These are phyloP conservation scores for Wallacemonas sp. DNA, from an alignment of 208 protist genomes.

Conservation along the genomic window DNA sequence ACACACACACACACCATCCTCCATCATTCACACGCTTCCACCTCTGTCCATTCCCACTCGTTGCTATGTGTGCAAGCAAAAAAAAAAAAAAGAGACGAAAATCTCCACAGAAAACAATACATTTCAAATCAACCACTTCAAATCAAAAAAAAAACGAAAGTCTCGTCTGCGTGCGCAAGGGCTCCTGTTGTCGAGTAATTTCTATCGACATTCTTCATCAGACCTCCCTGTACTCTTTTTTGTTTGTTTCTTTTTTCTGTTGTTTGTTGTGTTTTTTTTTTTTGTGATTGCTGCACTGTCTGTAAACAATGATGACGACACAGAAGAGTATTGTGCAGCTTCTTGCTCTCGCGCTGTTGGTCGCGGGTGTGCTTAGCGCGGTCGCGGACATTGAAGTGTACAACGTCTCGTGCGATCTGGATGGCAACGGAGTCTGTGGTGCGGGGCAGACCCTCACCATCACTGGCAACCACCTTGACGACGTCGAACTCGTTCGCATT, in stretches of 20 bases:
- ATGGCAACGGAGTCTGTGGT: not conserved
- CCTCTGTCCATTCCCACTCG: not conserved
- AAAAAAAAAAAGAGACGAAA: too few species aligned
- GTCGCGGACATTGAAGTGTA: constrained; percentile 4
- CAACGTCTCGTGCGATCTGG: constrained; percentile 1
- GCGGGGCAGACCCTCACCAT: constrained; percentile 18
- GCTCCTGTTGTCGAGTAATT: too few species aligned
- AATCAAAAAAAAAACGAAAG: too few species aligned
- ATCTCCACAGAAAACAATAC: too few species aligned
- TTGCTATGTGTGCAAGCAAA: too few species aligned
- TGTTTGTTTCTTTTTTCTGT: not conserved
- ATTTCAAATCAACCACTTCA: too few species aligned
- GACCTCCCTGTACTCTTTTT: not conserved
- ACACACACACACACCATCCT: too few species aligned
- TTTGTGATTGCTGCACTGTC: not conserved
- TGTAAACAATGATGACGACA: not conserved
- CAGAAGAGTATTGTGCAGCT: not conserved
- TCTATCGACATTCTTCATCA: too few species aligned
- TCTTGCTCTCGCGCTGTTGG: not conserved
- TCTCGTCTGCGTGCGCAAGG: too few species aligned
- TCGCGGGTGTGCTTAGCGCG: not conserved
- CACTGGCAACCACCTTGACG: constrained; percentile 15
- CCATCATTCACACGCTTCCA: too few species aligned
- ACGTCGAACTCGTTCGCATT: constrained; percentile 13
- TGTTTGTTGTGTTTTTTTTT: not conserved